Evolutionary conservation across 1,284 basidiomycete genomes (phyloP).

Genomic region (Singerocomus rubriflavus): DNA sequence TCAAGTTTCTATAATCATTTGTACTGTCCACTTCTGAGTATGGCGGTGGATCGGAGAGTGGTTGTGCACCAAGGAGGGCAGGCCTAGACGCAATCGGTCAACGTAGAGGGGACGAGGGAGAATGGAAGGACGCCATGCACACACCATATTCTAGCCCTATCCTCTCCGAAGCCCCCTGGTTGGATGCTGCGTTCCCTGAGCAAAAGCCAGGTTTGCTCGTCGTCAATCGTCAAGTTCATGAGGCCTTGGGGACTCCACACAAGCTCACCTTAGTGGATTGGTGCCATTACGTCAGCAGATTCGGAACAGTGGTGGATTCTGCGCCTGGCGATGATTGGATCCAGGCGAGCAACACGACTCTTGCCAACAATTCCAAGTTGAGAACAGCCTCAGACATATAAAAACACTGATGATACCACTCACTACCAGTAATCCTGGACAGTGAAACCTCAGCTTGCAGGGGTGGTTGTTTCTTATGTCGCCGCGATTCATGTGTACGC

Average conservation of each 20-base stretch:
- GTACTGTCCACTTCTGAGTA: conserved; percentile 29
- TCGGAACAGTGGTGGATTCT: conserved; percentile 7
- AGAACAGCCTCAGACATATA: background rate
- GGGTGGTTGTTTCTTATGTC: no score
- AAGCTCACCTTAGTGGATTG: background rate
- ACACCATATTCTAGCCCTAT: conserved; percentile 58
- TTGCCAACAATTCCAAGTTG: background rate
- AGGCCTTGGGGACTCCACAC: no score
- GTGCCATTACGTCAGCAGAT: conserved; percentile 23
- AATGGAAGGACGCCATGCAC: conserved; percentile 20
- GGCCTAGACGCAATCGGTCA: conserved; percentile 25
- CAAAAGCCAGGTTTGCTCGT: conserved; percentile 45
- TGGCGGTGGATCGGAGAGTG: conserved; percentile 22
- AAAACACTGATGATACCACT: background rate
- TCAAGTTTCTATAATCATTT: conserved; percentile 7
- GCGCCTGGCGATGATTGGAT: background rate
- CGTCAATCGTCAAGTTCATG: conserved; percentile 26
- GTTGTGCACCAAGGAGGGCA: conserved; percentile 21
- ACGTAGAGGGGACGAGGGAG: background rate
- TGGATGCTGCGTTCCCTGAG: conserved; percentile 49
- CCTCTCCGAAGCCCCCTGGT: conserved; percentile 61
- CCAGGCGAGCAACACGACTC: background rate
- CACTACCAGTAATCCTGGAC: background rate
- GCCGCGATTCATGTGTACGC: no score
- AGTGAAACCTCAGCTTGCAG: no score